phyloP scores from a whole-genome alignment of 1,284 basidiomycete species.

The Tylopilus sp. region DNA sequence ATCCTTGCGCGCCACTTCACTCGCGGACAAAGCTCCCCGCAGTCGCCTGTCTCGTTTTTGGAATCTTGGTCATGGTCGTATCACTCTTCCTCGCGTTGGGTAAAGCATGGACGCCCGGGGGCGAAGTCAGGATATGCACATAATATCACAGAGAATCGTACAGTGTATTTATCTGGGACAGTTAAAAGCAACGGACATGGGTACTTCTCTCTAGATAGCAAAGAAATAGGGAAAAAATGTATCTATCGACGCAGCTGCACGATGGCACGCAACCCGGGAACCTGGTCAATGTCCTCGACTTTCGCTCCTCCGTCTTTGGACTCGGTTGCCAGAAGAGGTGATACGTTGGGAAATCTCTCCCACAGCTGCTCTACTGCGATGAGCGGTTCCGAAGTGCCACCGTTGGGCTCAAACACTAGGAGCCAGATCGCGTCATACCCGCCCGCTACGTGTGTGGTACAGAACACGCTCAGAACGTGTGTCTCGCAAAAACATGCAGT shows the following conservation, averaged over 20 bases:
- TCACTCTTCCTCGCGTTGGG: constrained; percentile 71
- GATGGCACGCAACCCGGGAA: constrained; percentile 59
- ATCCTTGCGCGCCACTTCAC: constrained; percentile 58
- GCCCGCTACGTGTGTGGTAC: constrained; percentile 62
- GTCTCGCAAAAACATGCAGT: no score
- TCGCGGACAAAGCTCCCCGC: constrained; percentile 73
- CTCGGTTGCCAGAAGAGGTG: constrained; percentile 75
- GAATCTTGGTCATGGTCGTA: constrained; percentile 73
- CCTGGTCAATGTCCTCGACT: constrained; percentile 55
- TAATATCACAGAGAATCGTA: constrained; percentile 30
- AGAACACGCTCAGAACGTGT: not conserved
- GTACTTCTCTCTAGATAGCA: constrained; percentile 6
- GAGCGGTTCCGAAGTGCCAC: constrained; percentile 42
- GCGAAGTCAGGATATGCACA: constrained; percentile 63
- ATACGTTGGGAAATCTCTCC: constrained; percentile 69
- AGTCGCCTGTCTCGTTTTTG: constrained; percentile 70
- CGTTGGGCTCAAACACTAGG: constrained; percentile 67
- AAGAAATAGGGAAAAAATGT: not conserved
- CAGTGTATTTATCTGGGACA: constrained; percentile 18
- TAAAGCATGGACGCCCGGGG: constrained; percentile 73
- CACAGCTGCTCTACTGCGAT: constrained; percentile 70
- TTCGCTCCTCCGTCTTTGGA: constrained; percentile 70
- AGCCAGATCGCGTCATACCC: constrained; percentile 98
- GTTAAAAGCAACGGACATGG: constrained; percentile 9
- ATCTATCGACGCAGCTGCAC: constrained; percentile 31